Base-by-base conservation (phyloP, 306 rosid genomes). In the Medicago arabica region DNA sequence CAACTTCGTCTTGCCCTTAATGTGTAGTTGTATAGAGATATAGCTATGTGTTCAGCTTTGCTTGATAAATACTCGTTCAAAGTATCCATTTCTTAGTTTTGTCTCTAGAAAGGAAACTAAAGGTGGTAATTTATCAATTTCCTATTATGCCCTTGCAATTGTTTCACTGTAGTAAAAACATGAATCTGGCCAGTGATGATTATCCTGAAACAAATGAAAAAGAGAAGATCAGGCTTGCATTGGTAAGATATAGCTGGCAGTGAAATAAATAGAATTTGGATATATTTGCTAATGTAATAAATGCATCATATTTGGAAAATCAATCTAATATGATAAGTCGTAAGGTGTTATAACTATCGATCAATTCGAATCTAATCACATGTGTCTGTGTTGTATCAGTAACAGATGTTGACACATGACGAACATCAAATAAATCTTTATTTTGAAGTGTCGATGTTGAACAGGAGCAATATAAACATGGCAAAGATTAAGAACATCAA, bases 31-130 rank as follows among this genome's bases (percentile, higher is more conserved):
- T 36, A 57, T 5, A 85, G 43, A 7, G 82, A 77, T 8, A 86
- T 77, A 16, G 83, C 66, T 3, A 78, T 23, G 61, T 80, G n/a
- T 60, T 78, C 77, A n/a, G 62, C 63, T 59, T 63, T 81, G 36
- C 47, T 14, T 6, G 85, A 14, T 44, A 83, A 41, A 43, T 53
- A 65, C 21, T 78, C 62, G 13, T 71, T 47, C 40, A 76, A 11
- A 14, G 59, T 54, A 12, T 77, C 80, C 86, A 75, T 83, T 64
- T 83, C 7, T 19, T 3, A 16, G 61, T 60, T 60, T 28, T 31
- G 60, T 58, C 38, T 21, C 38, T 6, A 11, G 14, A 23, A 12
- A 11, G 9, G 8, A 58, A 58, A 58, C n/a, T 2, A 58, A 58
- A 58, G 12, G 12, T 12, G n/a, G 31, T 25, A 12, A 1, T 11